Percentiles rank a stretch among this genome's conserved stretches.
Conservation (phyloP, 2,329 filamentous ascomycete genomes). For the Tolypocladium cylindrosporum region DNA sequence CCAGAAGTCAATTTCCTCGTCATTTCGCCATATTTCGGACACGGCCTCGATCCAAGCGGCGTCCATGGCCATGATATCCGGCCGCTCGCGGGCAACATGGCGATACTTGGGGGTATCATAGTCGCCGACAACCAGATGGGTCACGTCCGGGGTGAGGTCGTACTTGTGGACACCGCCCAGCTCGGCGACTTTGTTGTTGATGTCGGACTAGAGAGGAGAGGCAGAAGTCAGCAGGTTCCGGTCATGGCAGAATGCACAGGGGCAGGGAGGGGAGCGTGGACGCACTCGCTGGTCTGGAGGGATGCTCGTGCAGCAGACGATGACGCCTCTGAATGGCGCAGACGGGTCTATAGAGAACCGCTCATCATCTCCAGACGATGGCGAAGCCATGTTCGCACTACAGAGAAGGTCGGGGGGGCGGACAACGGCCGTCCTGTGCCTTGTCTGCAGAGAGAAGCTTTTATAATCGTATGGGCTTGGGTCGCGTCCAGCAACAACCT, state of each 20-base stretch:
- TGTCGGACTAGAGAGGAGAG: conserved; percentile 30
- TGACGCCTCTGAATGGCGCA: conserved; percentile 57
- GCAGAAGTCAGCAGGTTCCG: not conserved
- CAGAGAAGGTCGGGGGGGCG: not conserved
- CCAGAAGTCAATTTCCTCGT: conserved; percentile 64
- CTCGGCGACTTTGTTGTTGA: conserved; percentile 57
- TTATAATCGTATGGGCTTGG: not conserved
- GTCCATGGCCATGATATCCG: conserved; percentile 74
- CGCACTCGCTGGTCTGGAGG: conserved; percentile 67
- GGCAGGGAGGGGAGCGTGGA: conserved; percentile 8
- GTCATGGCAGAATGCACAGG: not conserved
- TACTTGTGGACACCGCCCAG: conserved; percentile 84
- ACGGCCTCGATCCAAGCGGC: conserved; percentile 80
- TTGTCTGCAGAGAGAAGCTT: not conserved
- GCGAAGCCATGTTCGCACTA: conserved; percentile 16
- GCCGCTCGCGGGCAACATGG: conserved; percentile 82
- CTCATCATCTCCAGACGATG: conserved; percentile 13
- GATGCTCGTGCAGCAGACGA: conserved; percentile 84
- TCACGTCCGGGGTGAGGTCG: conserved; percentile 92
- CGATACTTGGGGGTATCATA: conserved; percentile 89
- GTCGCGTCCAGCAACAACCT: not conserved
- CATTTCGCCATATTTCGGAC: conserved; percentile 68
- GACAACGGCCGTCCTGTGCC: not conserved
- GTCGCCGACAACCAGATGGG: conserved; percentile 84
- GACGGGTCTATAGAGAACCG: conserved; percentile 40